A percentile compares a stretch with the other conserved stretches of the same genome.
These are phyloP conservation scores for Haplosporangium sp. DNA, from an alignment of 371 early-diverging fungal genomes.

Conservation along the genomic window DNA sequence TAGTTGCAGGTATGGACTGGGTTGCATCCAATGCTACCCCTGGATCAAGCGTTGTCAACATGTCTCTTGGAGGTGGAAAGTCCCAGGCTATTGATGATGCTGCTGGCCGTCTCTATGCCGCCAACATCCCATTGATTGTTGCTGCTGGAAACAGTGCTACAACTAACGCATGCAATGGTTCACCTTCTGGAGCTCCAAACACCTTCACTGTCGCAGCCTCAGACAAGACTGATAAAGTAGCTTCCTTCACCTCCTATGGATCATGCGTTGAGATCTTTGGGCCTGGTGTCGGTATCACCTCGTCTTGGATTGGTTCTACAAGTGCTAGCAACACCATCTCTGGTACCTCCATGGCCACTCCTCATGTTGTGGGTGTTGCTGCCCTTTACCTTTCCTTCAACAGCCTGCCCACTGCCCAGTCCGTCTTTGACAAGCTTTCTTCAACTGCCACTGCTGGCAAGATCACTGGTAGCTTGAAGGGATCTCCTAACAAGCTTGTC, in stretches of 20 bases:
- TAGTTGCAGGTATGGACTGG: constrained; percentile 65
- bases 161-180: constrained; percentile 82
- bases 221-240: neutral
- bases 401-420: constrained; percentile 23
- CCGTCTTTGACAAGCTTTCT: neutral
- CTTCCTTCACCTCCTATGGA: constrained; percentile 53
- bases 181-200: constrained; percentile 82
- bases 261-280: constrained; percentile 56
- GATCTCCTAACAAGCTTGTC: neutral
- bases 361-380: constrained; percentile 66
- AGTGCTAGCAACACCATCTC: constrained; percentile 37
- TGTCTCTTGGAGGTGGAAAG: constrained; percentile 10
- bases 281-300: constrained; percentile 52
- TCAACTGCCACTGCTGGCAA: neutral
- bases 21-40: constrained; percentile 58
- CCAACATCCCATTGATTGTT: constrained; percentile 62
- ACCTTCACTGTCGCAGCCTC: constrained; percentile 92
- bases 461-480: neutral
- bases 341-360: constrained; percentile 74
- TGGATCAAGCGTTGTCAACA: constrained; percentile 65
- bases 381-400: constrained; percentile 56
- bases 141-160: constrained; percentile 93
- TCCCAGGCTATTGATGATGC: constrained; percentile 78
- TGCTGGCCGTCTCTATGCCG: constrained; percentile 64
- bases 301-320: constrained; percentile 35